Conservation (phyloP, 2,329 filamentous ascomycete genomes). For the Aspergillus uvarum region DNA sequence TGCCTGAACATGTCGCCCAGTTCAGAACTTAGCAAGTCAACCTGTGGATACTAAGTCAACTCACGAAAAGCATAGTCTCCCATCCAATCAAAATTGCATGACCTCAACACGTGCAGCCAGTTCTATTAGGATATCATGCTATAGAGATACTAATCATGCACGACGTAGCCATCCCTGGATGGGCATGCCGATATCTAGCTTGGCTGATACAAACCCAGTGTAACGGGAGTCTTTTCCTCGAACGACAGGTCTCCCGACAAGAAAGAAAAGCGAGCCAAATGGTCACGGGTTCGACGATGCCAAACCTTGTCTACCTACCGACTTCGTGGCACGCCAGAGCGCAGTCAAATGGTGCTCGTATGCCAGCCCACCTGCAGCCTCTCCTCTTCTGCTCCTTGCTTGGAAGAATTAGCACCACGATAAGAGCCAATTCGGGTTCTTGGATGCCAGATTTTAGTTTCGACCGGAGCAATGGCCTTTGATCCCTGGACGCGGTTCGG, state of each 20-base stretch:
- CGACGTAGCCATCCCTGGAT: neutral
- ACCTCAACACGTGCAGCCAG: constrained; percentile 3
- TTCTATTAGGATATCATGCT: neutral
- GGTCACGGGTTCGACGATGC: neutral
- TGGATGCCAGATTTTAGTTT: constrained; percentile 10
- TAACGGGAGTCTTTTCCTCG: neutral
- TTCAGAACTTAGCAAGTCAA: neutral
- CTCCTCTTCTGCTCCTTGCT: constrained; percentile 11
- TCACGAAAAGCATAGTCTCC: neutral
- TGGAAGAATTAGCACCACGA: constrained; percentile 24
- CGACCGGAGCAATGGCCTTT: constrained; percentile 11
- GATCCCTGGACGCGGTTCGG: neutral
- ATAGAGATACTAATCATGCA: neutral
- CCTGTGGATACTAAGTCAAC: neutral
- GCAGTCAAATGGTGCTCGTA: constrained; percentile 12
- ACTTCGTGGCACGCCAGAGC: constrained; percentile 16
- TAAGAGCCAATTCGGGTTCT: constrained; percentile 18
- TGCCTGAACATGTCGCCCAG: no score
- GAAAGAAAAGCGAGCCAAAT: neutral
- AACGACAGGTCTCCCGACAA: neutral
- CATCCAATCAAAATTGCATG: neutral
- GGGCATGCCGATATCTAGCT: neutral
- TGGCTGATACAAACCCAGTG: neutral
- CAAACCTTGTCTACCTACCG: neutral
- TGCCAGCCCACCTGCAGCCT: neutral